Conservation (phyloP, 768 basidiomycete species). For the Galerina sulciceps region DNA sequence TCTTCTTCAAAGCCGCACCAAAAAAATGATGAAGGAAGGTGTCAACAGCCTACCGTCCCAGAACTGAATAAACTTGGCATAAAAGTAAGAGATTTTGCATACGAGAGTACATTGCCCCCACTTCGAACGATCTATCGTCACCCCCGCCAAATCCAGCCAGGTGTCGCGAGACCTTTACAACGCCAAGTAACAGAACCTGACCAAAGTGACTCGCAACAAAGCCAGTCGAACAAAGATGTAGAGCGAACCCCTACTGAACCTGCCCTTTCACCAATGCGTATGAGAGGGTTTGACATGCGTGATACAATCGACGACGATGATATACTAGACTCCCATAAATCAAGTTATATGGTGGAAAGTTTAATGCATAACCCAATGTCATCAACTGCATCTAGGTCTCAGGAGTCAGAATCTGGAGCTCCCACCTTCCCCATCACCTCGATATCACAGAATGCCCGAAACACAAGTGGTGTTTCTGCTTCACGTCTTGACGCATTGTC, state of each 20-base stretch:
- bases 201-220: conserved; percentile 16
- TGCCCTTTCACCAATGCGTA: conserved; percentile 25
- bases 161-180: conserved; percentile 36
- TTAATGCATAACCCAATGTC: background rate
- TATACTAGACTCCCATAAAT: background rate
- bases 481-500: no score
- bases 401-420: background rate
- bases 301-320: conserved; percentile 1
- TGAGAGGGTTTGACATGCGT: conserved; percentile 28
- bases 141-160: conserved; percentile 54
- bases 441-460: background rate
- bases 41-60: conserved; percentile 64
- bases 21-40: conserved; percentile 23
- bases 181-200: conserved; percentile 34
- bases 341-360: no score
- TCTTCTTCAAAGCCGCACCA: conserved; percentile 5
- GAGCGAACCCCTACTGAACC: conserved; percentile 40
- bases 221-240: conserved; percentile 14
- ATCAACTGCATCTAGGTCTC: background rate
- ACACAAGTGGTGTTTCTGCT: no score
- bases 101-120: conserved; percentile 68
- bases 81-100: conserved; percentile 68
- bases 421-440: background rate
- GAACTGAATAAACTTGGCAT: conserved; percentile 35
- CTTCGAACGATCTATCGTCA: conserved; percentile 54